A percentile compares a stretch with the other conserved stretches of the same genome.
Conservation (phyloP, 2,329 filamentous ascomycete species). For the Phoma sp. region DNA sequence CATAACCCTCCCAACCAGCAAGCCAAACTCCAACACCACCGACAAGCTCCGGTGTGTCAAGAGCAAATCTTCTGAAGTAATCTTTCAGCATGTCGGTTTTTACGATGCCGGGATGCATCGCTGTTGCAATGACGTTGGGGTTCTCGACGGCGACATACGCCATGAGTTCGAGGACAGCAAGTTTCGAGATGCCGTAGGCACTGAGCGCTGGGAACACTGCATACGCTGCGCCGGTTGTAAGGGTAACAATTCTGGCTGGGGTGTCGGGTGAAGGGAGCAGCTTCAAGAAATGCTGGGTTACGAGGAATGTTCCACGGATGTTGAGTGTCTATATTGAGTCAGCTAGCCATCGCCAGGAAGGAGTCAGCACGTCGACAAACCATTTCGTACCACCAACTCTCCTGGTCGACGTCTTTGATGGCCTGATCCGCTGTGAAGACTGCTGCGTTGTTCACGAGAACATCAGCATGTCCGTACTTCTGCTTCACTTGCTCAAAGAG, state of each 20-base stretch:
- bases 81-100: constrained; percentile 22
- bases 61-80: constrained; percentile 18
- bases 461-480: constrained; percentile 31
- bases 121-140: constrained; percentile 27
- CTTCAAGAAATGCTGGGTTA: constrained; percentile 43
- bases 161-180: constrained; percentile 25
- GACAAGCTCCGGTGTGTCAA: constrained; percentile 38
- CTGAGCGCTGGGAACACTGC: constrained; percentile 17
- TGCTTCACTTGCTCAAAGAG: constrained; percentile 31
- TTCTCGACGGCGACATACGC: constrained; percentile 31
- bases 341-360: background rate
- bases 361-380: constrained; percentile 2
- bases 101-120: constrained; percentile 30
- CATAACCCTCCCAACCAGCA: constrained; percentile 27
- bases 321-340: constrained; percentile 41
- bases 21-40: constrained; percentile 41
- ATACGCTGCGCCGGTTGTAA: constrained; percentile 25
- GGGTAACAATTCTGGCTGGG: constrained; percentile 34
- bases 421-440: constrained; percentile 21
- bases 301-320: constrained; percentile 43
- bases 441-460: constrained; percentile 33
- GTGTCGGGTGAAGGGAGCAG: constrained; percentile 24
- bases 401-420: constrained; percentile 27
- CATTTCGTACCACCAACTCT: constrained; percentile 32
- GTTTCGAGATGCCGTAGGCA: constrained; percentile 31